phyloP scores from a whole-genome alignment of 2,329 filamentous ascomycete genomes.

The Bipolaris bicolor region DNA sequence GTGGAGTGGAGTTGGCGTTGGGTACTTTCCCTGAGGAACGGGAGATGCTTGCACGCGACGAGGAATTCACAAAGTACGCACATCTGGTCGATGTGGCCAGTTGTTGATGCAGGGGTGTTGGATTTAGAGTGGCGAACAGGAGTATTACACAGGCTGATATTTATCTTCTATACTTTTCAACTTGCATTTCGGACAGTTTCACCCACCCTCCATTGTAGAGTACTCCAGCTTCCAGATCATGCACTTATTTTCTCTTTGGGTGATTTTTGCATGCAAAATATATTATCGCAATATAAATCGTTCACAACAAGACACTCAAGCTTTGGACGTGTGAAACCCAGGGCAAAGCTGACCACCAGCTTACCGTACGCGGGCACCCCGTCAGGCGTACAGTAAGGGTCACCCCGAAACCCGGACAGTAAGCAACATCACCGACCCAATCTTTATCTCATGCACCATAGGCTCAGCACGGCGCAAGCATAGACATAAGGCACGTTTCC shows the following conservation, averaged over 20 bases:
- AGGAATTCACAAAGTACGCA: slow-evolving; percentile 51
- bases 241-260: not conserved
- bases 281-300: not conserved
- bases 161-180: not conserved
- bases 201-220: not conserved
- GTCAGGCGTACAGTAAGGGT: not conserved
- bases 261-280: not conserved
- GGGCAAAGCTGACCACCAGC: not conserved
- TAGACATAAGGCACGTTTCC: not conserved
- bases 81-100: slow-evolving; percentile 14
- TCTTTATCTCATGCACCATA: not conserved
- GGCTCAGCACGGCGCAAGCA: not conserved
- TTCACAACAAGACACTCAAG: not conserved
- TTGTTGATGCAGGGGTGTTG: not conserved
- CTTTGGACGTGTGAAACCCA: no score
- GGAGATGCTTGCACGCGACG: slow-evolving; percentile 51
- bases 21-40: slow-evolving; percentile 52
- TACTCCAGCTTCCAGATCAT: not conserved
- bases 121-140: not conserved
- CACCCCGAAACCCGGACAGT: not conserved
- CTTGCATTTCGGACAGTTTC: not conserved
- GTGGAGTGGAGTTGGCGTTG: slow-evolving; percentile 24
- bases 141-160: not conserved
- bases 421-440: not conserved
- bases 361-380: no score